phyloP scores from a whole-genome alignment of 164 flowering plant genomes.

The Magnolia kwangsiensis region DNA sequence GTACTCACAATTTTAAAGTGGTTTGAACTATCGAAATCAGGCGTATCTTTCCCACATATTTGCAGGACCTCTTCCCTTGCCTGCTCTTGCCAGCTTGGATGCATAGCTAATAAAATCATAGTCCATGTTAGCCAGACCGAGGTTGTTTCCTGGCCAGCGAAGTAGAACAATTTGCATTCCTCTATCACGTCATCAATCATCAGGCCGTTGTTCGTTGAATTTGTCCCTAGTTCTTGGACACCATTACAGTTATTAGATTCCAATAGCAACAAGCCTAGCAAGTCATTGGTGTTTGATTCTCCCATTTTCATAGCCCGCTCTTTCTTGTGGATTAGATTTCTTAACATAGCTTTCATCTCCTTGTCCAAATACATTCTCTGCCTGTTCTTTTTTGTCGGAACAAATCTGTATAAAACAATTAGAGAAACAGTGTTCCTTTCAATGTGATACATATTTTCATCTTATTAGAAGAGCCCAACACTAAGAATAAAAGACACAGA shows the following conservation, averaged over 20 bases:
- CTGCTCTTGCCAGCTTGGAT: conserved; percentile 13
- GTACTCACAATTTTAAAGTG: conserved; percentile 16
- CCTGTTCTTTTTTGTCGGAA: conserved; percentile 10
- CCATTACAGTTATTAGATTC: conserved; percentile 3
- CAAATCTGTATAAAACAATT: conserved; percentile 6
- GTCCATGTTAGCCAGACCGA: conserved; percentile 17
- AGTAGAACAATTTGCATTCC: conserved; percentile 30
- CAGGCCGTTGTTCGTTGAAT: conserved; percentile 13
- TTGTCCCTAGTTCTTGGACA: not conserved
- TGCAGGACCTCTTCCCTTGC: conserved; percentile 17
- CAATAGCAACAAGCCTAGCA: conserved; percentile 6
- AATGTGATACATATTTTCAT: not conserved
- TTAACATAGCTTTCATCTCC: conserved; percentile 1
- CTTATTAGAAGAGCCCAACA: not conserved
- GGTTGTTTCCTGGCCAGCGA: conserved; percentile 16
- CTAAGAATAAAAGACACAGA: not conserved
- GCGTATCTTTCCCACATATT: conserved; percentile 12
- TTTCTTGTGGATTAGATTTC: conserved; percentile 8
- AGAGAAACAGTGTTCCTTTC: not conserved
- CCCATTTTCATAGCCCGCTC: conserved; percentile 6
- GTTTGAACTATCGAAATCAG: conserved; percentile 9
- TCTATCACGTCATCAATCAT: conserved; percentile 37
- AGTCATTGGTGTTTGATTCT: conserved; percentile 4
- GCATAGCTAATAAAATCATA: conserved; percentile 9
- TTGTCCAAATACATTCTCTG: conserved; percentile 8